These are phyloP conservation scores for Colletotrichum theobromicola DNA, from an alignment of 2,329 filamentous ascomycete genomes.

Conservation along the genomic window DNA sequence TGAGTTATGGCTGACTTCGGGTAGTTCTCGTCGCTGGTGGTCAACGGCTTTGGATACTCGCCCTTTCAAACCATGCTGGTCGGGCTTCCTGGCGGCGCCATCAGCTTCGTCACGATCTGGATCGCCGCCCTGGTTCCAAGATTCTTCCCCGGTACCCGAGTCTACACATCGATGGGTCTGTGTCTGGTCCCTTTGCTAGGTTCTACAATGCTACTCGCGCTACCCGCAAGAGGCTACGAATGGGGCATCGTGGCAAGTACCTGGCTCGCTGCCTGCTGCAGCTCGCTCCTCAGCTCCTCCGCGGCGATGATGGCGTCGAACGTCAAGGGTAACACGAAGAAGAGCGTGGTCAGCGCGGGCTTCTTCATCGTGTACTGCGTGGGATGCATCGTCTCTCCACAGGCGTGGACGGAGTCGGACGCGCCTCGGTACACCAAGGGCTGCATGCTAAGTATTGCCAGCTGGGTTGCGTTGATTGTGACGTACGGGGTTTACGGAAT, in stretches of 20 bases:
- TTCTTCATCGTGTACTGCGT: slow-evolving; percentile 32
- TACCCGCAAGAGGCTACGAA: slow-evolving; percentile 15
- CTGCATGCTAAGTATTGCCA: slow-evolving; percentile 23
- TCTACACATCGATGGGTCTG: slow-evolving; percentile 27
- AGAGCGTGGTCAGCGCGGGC: slow-evolving; percentile 24
- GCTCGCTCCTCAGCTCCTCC: slow-evolving; percentile 21
- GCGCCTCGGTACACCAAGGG: slow-evolving; percentile 27
- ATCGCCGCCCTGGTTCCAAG: slow-evolving; percentile 23
- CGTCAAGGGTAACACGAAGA: slow-evolving; percentile 35
- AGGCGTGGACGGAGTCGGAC: slow-evolving; percentile 26
- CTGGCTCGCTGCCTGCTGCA: slow-evolving; percentile 27
- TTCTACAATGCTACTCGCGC: slow-evolving; percentile 13
- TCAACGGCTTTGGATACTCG: slow-evolving; percentile 22
- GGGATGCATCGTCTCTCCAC: slow-evolving; percentile 28
- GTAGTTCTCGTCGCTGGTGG: slow-evolving; percentile 17
- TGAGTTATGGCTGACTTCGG: not conserved
- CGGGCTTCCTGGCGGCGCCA: slow-evolving; percentile 8
- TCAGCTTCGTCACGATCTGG: slow-evolving; percentile 10
- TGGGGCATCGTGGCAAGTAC: slow-evolving; percentile 30
- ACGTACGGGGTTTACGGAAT: not conserved
- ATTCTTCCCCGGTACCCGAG: slow-evolving; percentile 23
- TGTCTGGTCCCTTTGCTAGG: slow-evolving; percentile 13
- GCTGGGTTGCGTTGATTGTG: slow-evolving; percentile 21
- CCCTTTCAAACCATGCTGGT: slow-evolving; percentile 21
- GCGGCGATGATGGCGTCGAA: slow-evolving; percentile 30